Base-by-base conservation (phyloP, 164 flowering plant species). In the Amborella trichopoda region DNA sequence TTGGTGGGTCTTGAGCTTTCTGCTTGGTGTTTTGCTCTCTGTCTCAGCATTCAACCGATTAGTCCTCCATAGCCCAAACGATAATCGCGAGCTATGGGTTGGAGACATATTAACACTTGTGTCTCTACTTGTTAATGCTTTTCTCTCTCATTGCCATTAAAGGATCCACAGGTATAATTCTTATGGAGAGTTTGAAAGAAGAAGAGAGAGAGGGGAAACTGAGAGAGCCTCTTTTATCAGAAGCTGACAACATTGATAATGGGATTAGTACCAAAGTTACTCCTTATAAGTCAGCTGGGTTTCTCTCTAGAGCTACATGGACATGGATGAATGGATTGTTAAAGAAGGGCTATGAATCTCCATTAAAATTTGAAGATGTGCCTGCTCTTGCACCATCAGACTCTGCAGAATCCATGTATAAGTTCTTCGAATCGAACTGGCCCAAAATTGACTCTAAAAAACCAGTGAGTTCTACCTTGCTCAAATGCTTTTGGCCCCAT, bases 291-390 rank as follows among this genome's bases (percentile, higher is more conserved):
- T 66, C 85, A 0, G 96, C 96, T 26, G 71, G 80, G 3, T 6
- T 71, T 10, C 0, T 87, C 0, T 91, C 96, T 0, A 78, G 75
- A 58, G 62, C 78, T 4, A 54, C 69, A 8, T 88, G 81, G 89
- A 37, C 71, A 11, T 93, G 96, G 99, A 65, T 93, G 83, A 93
- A 79, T 58, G 91, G 95, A 1, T 37, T 93, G 32, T 58, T 93
- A 36, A 65, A 65, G 23, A 79, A 76, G 60, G 99, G 99, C 12
- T 79, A 81, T 65, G 69, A 67, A 51, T 44, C 75, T 1, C 80
- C 94, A 22, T 66, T 93, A 2, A 76, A 56, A 36, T 28, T 74
- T 6, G 89, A 85, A 11, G 87, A 88, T 6, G 48, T 93, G 28
- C 99, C 99, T 14, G 38, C 69, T 0, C 77, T 93, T 13, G 71